phyloP scores from a whole-genome alignment of 345 rosid species.

The Mangifera indica region DNA sequence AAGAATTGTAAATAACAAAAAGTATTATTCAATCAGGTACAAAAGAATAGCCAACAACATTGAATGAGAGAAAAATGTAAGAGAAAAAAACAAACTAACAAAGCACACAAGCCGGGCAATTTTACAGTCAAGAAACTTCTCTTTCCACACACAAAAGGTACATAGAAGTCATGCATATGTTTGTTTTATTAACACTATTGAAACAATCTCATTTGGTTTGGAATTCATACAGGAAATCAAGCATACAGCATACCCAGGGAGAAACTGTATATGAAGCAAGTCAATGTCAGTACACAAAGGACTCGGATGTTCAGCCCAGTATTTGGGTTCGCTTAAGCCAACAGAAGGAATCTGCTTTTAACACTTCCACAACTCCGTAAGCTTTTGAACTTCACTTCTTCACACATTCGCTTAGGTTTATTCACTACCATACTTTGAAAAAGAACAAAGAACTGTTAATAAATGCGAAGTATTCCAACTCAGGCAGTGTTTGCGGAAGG shows the following conservation, averaged over 20 bases:
- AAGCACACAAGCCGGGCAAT: conserved; percentile 1
- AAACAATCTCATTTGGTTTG: conserved; percentile 6
- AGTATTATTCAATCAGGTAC: not conserved
- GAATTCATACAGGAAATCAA: not conserved
- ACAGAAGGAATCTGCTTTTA: conserved; percentile 16
- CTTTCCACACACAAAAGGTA: not conserved
- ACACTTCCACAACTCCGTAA: conserved; percentile 9
- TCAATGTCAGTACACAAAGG: conserved; percentile 24
- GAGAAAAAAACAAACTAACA: not conserved
- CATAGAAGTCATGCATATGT: not conserved
- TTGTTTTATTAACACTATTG: conserved; percentile 22
- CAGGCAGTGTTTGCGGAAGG: conserved; percentile 31
- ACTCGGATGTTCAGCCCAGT: conserved; percentile 6
- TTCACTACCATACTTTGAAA: conserved; percentile 15
- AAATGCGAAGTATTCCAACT: conserved; percentile 4
- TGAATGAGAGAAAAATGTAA: not conserved
- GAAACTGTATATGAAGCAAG: conserved; percentile 14
- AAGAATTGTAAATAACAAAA: too few relatives aligned
- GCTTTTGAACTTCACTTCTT: conserved; percentile 13
- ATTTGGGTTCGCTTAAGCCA: conserved; percentile 19
- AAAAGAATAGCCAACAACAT: not conserved
- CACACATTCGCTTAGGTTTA: conserved; percentile 27
- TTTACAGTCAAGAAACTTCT: not conserved
- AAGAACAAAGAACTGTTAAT: conserved; percentile 13
- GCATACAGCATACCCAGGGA: conserved; percentile 24